Evolutionary conservation across 495 filamentous ascomycete genomes (phyloP).

Genomic region (Thozetella sp.): DNA sequence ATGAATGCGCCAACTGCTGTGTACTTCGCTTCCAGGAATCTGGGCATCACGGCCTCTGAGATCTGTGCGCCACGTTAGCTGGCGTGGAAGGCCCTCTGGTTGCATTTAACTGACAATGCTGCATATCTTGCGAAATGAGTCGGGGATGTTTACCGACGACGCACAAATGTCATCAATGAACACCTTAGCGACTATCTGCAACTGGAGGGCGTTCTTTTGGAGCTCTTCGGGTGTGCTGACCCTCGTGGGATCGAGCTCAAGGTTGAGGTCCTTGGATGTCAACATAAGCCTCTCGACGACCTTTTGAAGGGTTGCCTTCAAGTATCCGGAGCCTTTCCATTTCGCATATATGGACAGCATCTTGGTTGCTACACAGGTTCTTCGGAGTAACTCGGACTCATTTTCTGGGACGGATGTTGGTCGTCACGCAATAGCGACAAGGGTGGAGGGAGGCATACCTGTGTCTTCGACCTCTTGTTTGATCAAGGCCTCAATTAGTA

Average conservation of each 20-base stretch:
- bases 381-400: slow-evolving; percentile 61
- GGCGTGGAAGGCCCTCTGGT: background rate
- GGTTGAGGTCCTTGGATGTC: slow-evolving; percentile 60
- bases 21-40: slow-evolving; percentile 69
- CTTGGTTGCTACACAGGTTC: slow-evolving; percentile 69
- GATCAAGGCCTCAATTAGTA: slow-evolving; percentile 63
- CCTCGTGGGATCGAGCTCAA: slow-evolving; percentile 64
- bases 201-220: slow-evolving; percentile 59
- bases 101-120: slow-evolving; percentile 46
- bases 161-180: slow-evolving; percentile 69
- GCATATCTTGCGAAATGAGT: slow-evolving; percentile 66
- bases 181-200: slow-evolving; percentile 62
- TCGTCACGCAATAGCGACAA: background rate
- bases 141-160: slow-evolving; percentile 58
- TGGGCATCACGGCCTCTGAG: slow-evolving; percentile 53
- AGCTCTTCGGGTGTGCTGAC: slow-evolving; percentile 58
- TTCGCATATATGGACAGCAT: slow-evolving; percentile 69
- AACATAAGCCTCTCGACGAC: slow-evolving; percentile 61
- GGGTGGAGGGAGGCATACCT: slow-evolving; percentile 25
- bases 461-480: slow-evolving; percentile 67
- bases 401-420: slow-evolving; percentile 42
- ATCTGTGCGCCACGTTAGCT: slow-evolving; percentile 36
- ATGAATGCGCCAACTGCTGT: slow-evolving; percentile 71
- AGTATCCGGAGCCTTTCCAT: slow-evolving; percentile 65
- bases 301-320: slow-evolving; percentile 63